Evolutionary conservation across 805 yeast species (phyloP).

Genomic region (Metschnikowia cubensis): DNA sequence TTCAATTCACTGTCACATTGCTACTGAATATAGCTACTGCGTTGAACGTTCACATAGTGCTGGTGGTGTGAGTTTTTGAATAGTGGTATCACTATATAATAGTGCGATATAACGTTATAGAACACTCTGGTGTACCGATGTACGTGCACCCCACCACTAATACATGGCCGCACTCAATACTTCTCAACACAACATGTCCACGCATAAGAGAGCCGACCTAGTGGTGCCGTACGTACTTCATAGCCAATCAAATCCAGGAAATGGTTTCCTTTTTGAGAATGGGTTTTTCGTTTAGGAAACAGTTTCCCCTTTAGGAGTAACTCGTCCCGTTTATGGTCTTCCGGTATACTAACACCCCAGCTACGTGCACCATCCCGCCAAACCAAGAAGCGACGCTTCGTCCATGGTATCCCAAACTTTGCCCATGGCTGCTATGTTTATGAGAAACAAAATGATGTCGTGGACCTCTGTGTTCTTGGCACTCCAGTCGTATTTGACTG

Average conservation of each 20-base stretch:
- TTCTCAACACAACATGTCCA: conserved; percentile 9
- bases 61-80: too few relatives aligned
- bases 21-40: too few relatives aligned
- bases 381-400: conserved; percentile 42
- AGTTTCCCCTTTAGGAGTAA: too few relatives aligned
- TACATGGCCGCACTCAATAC: too few relatives aligned
- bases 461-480: conserved; percentile 55
- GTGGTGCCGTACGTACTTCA: conserved; percentile 14
- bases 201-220: conserved; percentile 16
- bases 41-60: too few relatives aligned
- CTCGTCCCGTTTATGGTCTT: neutral
- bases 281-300: neutral
- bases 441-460: conserved; percentile 51
- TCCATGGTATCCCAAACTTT: conserved; percentile 51
- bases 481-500: conserved; percentile 45
- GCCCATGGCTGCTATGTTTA: conserved; percentile 68
- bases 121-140: neutral
- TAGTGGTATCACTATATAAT: too few relatives aligned
- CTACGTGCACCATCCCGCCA: conserved; percentile 49
- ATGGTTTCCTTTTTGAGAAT: neutral
- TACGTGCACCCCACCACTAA: neutral
- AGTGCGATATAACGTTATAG: too few relatives aligned
- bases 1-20: too few relatives aligned
- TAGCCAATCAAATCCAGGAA: too few relatives aligned
- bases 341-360: conserved; percentile 19